Base-by-base conservation (phyloP, 768 basidiomycete genomes). In the Cystobasidium tubakii region DNA sequence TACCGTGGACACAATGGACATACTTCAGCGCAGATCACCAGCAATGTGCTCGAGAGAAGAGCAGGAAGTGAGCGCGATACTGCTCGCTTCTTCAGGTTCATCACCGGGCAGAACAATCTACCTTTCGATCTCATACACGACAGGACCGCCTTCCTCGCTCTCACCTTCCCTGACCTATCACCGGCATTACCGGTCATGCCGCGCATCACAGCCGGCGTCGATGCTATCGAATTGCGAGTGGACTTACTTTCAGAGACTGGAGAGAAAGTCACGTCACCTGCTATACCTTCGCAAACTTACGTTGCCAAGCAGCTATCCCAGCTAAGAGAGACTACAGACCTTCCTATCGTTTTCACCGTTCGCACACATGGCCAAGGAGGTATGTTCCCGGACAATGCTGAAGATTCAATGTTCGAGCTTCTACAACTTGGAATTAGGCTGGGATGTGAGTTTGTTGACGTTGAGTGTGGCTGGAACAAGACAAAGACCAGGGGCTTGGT, bases 281-380 rank as follows among this genome's bases (percentile, higher is more conserved):
- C 84, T 72, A 86, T 91, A 27, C 89, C 93, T 0, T 83, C 90
- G 0, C 78, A 83, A 34, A 80, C 84, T 0, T 96, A 92, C 79
- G 91, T 98, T 50, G 84, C 88, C 2, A 84, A 86, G 23, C 96
- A 98, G 78, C 83, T 98, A 62, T 85, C 90, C 1, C 86, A 87
- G 3, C 83, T 98, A 21, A 88, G 93, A 64, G 87, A 89, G 43
- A 84, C 83, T 17, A 90, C 91, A 0, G 83, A 85, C 0, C 84
- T 99, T 6, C 96, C 96, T 1, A 87, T 98, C 77, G 88, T 98
- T 73, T 97, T 88, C 83, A 96, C 96, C 0, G 89, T 95, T 42
- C 85, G 96, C 31, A 92, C 92, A 1, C 84, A 86, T 17, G 86
- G 88, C 0, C 94, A 99, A 81, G 96, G 95, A 25, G 95, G 96